Percentiles rank a stretch among this genome's conserved stretches.
Conservation (phyloP, 139 green algal genomes). For the Chlorella sp. region DNA sequence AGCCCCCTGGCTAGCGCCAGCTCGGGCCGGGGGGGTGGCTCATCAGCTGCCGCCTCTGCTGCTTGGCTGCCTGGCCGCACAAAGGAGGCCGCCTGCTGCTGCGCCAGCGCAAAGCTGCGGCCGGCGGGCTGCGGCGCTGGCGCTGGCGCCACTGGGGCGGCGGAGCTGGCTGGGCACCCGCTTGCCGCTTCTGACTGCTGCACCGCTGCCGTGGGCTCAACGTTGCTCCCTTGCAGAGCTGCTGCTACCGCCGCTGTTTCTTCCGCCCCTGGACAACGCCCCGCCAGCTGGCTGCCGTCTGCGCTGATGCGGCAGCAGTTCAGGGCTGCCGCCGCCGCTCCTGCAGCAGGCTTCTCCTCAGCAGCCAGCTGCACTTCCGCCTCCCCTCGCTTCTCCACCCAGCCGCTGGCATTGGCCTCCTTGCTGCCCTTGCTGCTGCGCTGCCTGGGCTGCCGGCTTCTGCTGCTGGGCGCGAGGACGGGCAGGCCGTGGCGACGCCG, state of each 20-base stretch:
- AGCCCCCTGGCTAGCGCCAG: background rate
- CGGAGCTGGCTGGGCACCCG: background rate
- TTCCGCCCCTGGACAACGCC: background rate
- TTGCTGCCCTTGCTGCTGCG: background rate
- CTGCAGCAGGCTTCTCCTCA: background rate
- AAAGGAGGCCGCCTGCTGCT: background rate
- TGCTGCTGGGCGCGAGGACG: background rate
- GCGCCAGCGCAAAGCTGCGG: background rate
- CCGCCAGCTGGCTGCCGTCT: background rate
- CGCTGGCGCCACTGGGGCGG: background rate
- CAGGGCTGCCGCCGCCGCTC: background rate
- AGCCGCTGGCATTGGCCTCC: background rate
- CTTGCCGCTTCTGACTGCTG: too few relatives aligned
- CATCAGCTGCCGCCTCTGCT: background rate
- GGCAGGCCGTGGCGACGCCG: background rate
- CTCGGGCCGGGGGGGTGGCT: background rate
- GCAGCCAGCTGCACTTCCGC: background rate
- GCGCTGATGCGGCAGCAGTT: background rate
- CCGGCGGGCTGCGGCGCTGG: background rate
- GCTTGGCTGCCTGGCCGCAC: background rate
- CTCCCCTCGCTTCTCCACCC: too few relatives aligned
- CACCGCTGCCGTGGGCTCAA: background rate
- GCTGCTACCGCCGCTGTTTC: background rate
- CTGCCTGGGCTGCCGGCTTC: background rate
- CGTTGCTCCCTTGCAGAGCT: background rate